These are phyloP conservation scores for Dentipellis fragilis DNA, from an alignment of 768 basidiomycete species.

Conservation along the genomic window DNA sequence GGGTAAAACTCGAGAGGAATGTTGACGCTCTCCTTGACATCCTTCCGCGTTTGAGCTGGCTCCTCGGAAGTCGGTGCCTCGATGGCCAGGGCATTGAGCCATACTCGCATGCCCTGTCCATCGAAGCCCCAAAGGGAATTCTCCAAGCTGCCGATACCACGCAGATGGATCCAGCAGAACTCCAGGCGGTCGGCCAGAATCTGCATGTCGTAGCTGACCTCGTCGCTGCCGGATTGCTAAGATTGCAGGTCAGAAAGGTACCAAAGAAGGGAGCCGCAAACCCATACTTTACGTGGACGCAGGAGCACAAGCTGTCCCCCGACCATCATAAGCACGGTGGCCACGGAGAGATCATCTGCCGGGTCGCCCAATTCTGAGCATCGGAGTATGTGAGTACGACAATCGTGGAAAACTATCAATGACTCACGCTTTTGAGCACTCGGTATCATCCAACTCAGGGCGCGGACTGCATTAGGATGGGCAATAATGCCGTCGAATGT, in stretches of 20 bases:
- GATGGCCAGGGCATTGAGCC: constrained; percentile 92
- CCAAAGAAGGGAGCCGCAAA: not conserved
- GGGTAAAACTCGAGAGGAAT: constrained; percentile 94
- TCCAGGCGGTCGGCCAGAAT: constrained; percentile 95
- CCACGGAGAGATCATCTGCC: constrained; percentile 82
- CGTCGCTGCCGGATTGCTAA: constrained; percentile 63
- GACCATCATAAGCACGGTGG: constrained; percentile 92
- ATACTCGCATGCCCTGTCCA: constrained; percentile 79
- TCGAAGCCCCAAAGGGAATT: constrained; percentile 99
- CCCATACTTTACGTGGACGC: constrained; percentile 69
- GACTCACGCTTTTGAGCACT: constrained; percentile 80
- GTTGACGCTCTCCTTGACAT: constrained; percentile 87
- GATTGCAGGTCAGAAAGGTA: not conserved
- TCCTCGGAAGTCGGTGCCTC: constrained; percentile 36
- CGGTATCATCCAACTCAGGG: constrained; percentile 96
- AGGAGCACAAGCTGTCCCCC: constrained; percentile 86
- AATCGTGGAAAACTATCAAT: not conserved
- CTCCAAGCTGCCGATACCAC: constrained; percentile 86
- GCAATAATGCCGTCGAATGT: constrained; percentile 86
- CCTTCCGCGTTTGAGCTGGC: constrained; percentile 27
- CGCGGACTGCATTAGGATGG: constrained; percentile 73
- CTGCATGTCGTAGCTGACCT: constrained; percentile 96
- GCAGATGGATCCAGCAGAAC: constrained; percentile 97
- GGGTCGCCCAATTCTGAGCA: constrained; percentile 87
- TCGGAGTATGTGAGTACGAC: constrained; percentile 5